Evolutionary conservation across 768 basidiomycete species (phyloP).

Genomic region (Boletellus ananas): DNA sequence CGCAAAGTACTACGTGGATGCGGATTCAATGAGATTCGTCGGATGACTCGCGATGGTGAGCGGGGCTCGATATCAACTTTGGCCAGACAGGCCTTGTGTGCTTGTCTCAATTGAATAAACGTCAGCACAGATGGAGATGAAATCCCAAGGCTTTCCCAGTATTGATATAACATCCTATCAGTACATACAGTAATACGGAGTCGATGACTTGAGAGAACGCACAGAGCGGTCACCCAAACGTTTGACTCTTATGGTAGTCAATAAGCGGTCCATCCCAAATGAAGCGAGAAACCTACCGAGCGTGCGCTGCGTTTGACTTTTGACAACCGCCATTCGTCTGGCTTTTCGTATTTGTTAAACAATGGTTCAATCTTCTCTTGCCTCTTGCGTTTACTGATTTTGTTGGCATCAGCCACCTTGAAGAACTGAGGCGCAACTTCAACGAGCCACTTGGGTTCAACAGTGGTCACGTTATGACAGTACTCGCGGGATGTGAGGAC

Average conservation of each 20-base stretch:
- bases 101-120: background rate
- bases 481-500: conserved; percentile 96
- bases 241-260: conserved; percentile 64
- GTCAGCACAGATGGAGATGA: background rate
- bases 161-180: conserved; percentile 3
- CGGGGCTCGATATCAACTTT: background rate
- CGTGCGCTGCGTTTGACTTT: conserved; percentile 90
- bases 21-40: conserved; percentile 79
- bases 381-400: conserved; percentile 94
- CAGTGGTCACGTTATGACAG: conserved; percentile 87
- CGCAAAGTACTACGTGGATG: conserved; percentile 77
- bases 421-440: conserved; percentile 99
- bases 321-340: conserved; percentile 91
- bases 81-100: background rate
- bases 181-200: conserved; percentile 11
- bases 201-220: background rate
- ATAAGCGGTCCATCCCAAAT: background rate
- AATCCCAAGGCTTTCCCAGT: background rate
- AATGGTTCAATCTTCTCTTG: conserved; percentile 97
- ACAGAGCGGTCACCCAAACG: conserved; percentile 61
- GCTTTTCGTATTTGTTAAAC: conserved; percentile 93
- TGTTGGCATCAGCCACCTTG: conserved; percentile 96
- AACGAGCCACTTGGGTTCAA: conserved; percentile 98
- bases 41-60: conserved; percentile 41
- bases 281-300: conserved; percentile 47